Conservation (phyloP, 176 grass and related monocot species). For the sorghum (Sorghum bicolor) region DNA sequence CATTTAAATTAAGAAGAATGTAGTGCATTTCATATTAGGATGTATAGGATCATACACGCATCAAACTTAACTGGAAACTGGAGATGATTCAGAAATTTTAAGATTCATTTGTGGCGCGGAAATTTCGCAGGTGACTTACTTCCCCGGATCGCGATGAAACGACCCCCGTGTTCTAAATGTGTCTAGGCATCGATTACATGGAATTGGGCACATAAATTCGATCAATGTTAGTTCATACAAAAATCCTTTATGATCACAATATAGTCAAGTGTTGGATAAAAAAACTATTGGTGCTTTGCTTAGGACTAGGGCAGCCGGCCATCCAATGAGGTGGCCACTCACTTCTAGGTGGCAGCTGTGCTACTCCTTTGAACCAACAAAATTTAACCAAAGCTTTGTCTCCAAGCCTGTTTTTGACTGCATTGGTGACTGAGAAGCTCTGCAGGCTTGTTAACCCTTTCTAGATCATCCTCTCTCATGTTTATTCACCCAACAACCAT, state of each 20-base stretch:
- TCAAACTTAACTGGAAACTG: neutral
- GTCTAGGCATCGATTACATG: too few relatives aligned
- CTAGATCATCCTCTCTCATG: constrained; percentile 26
- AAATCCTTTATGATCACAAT: neutral
- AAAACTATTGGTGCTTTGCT: neutral
- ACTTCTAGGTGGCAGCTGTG: constrained; percentile 42
- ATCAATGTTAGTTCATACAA: neutral
- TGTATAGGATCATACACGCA: neutral
- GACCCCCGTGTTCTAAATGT: neutral
- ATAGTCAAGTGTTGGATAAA: neutral
- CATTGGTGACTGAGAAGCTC: constrained; percentile 60
- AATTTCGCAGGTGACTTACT: neutral
- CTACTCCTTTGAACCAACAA: constrained; percentile 55
- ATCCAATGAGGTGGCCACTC: constrained; percentile 45
- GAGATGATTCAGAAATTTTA: neutral
- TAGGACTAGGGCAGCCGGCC: constrained; percentile 30
- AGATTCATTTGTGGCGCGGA: neutral
- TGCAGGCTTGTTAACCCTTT: constrained; percentile 33
- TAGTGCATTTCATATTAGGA: neutral
- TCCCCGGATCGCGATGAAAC: neutral
- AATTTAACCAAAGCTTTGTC: constrained; percentile 56
- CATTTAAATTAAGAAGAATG: neutral
- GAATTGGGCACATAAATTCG: too few relatives aligned
- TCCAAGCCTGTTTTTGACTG: constrained; percentile 63
- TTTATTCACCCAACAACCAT: constrained; percentile 35